phyloP scores from a whole-genome alignment of 306 rosid genomes.

The Alnus rubra region DNA sequence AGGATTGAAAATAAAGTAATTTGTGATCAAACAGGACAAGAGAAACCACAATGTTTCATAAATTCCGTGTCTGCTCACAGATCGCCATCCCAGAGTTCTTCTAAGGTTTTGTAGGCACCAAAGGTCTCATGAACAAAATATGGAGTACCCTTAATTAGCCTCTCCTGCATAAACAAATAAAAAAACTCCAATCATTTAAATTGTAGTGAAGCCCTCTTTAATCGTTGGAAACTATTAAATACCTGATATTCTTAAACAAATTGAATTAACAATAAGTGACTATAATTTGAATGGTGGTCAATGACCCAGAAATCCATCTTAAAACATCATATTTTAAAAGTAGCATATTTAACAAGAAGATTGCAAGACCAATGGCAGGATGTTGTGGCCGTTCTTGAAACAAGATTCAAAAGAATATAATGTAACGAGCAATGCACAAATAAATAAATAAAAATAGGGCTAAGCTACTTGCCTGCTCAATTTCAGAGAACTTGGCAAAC shows the following conservation, averaged over 20 bases:
- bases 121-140: slow-evolving; percentile 33
- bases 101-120: slow-evolving; percentile 45
- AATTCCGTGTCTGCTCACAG: slow-evolving; percentile 29
- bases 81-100: slow-evolving; percentile 73
- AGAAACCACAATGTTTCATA: not conserved
- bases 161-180: slow-evolving; percentile 48
- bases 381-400: not conserved
- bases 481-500: slow-evolving; percentile 42
- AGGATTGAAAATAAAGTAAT: no score
- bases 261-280: not conserved
- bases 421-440: no score
- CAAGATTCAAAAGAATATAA: not conserved
- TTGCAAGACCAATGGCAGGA: not conserved
- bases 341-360: not conserved
- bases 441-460: not conserved
- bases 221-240: no score
- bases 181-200: not conserved
- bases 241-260: no score
- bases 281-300: not conserved
- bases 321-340: not conserved
- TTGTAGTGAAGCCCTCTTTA: slow-evolving; percentile 3
- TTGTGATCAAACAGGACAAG: not conserved
- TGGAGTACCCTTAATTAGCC: slow-evolving; percentile 36
- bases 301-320: not conserved
- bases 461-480: slow-evolving; percentile 53